phyloP scores from a whole-genome alignment of 208 protist genomes.

The Phytomonas sp. region DNA sequence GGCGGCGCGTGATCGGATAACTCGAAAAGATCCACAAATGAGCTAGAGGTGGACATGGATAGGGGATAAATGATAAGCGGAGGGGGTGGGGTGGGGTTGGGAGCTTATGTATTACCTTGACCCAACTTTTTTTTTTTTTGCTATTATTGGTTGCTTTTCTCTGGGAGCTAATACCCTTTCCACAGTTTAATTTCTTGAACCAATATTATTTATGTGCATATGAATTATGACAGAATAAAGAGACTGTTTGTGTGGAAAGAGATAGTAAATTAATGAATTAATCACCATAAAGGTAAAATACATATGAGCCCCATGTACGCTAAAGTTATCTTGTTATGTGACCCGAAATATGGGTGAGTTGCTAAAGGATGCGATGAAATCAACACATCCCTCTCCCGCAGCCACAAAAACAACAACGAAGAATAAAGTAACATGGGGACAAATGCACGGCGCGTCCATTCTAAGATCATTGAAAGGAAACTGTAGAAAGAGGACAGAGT shows the following conservation, averaged over 20 bases:
- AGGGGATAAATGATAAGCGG: not conserved
- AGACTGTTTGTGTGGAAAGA: not conserved
- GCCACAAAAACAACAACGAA: not conserved
- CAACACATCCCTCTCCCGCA: not conserved
- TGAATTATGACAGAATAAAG: not conserved
- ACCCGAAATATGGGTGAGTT: not conserved
- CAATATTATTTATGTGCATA: not conserved
- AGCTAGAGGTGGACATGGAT: not conserved
- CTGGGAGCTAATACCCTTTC: not conserved
- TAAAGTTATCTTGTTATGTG: not conserved
- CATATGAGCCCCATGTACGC: not conserved
- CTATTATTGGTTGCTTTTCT: not conserved
- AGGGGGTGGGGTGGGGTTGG: not conserved
- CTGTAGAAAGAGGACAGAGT: not conserved
- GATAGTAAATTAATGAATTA: not conserved
- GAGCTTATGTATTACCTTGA: no score
- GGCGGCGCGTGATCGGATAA: not conserved
- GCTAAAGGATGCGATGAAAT: not conserved
- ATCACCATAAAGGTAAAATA: slow-evolving; percentile 14
- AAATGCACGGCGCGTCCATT: not conserved
- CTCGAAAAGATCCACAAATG: not conserved
- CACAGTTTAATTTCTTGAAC: not conserved
- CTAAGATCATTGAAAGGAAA: not conserved
- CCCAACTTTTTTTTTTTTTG: not conserved
- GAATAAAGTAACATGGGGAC: not conserved